Evolutionary conservation across 176 grass and related monocot genomes (phyloP).

Genomic region (Oropetium thomaeum): DNA sequence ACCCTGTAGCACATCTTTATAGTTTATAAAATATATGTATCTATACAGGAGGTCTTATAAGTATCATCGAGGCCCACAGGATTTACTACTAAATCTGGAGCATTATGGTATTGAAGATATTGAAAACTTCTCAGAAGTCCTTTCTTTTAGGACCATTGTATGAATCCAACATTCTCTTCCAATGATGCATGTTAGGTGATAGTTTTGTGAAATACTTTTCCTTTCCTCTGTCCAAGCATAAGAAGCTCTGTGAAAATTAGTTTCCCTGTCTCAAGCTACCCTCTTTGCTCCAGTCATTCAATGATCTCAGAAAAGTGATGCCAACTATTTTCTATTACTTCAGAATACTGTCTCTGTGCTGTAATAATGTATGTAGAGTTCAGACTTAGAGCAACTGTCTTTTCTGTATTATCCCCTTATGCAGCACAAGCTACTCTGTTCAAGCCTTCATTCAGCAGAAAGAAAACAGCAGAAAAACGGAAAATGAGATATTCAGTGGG

Average conservation of each 20-base stretch:
- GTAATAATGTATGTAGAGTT: not conserved
- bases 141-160: not conserved
- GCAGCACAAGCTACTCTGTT: slow-evolving; percentile 33
- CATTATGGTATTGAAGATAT: not conserved
- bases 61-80: not conserved
- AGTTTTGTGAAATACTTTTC: not conserved
- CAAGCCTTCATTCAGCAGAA: slow-evolving; percentile 59
- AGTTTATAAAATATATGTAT: not conserved
- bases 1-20: not conserved
- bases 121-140: not conserved
- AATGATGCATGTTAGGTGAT: not conserved
- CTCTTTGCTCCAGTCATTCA: not conserved
- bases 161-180: not conserved
- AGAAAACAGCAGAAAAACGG: slow-evolving; percentile 31
- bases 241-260: not conserved
- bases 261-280: not conserved
- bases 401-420: slow-evolving; percentile 16
- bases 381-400: not conserved
- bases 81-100: not conserved
- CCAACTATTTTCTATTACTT: not conserved
- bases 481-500: slow-evolving; percentile 34
- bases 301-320: not conserved
- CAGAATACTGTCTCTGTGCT: not conserved
- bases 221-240: not conserved
- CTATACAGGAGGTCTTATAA: not conserved